Conservation (phyloP, 139 green algal genomes). For the Picochlorum sp. region DNA sequence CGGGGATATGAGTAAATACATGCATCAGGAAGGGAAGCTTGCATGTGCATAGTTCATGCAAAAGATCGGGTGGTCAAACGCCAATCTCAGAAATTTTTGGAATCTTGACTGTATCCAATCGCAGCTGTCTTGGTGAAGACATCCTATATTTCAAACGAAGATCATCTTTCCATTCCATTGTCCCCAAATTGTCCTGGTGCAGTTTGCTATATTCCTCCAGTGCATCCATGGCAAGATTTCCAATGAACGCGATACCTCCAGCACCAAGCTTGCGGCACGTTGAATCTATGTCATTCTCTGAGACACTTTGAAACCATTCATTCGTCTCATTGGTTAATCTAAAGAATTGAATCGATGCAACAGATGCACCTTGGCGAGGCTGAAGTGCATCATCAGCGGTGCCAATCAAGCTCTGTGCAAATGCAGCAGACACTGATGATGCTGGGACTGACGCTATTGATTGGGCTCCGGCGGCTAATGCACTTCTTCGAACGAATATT, state of each 20-base stretch:
- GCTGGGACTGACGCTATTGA: conserved; percentile 13
- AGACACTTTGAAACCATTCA: neutral
- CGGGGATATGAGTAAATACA: no score
- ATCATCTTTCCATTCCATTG: no score
- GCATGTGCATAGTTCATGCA: no score
- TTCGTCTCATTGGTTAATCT: neutral
- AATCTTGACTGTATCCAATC: no score
- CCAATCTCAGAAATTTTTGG: no score
- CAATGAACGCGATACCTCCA: neutral
- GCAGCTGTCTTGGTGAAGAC: no score
- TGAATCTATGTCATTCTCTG: neutral
- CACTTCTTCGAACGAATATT: conserved; percentile 53
- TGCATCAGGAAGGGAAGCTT: no score
- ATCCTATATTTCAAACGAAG: no score
- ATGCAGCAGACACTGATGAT: conserved; percentile 34
- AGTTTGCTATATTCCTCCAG: neutral
- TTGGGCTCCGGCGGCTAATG: conserved; percentile 45
- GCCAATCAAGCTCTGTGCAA: no score
- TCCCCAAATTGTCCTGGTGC: neutral
- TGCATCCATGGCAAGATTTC: neutral
- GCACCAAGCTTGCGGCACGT: neutral
- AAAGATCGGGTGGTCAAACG: no score
- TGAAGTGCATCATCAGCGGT: no score
- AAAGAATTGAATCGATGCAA: neutral
- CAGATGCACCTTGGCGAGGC: neutral